Evolutionary conservation across 768 basidiomycete species (phyloP), one percentile per base, ranked within the genome.

Genomic region (Auriscalpium vulgare): DNA sequence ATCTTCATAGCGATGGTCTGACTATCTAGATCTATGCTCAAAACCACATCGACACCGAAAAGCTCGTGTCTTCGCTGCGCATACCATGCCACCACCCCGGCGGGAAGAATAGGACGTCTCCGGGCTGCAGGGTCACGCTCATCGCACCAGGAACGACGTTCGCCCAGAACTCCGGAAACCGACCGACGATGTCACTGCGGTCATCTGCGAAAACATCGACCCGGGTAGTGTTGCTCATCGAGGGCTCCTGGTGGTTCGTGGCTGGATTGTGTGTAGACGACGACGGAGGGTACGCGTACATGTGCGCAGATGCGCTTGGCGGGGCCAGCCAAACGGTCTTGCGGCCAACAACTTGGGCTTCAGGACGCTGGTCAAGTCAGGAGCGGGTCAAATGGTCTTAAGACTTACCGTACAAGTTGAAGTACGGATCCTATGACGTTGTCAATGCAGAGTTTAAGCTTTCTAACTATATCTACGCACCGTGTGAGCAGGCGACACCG

Each of bases 31-130:
- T 21, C 21, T 21, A 21, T 21, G 21, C 19, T 69, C 72, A 95
- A 69, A 91, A 95, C 91, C 91, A 94, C 79, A 92, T 87, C 36
- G 93, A 95, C 47, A 94, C 78, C 45, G 91, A 94, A 67, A 91
- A 86, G 71, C 91, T 92, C 40, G 76, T 82, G 21, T 80, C 79
- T 71, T 91, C 89, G 68, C 84, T 86, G 60, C 84, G 81, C 88
- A 92, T 89, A 16, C 86, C 87, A 69, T 95, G 92, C 92, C 92
- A 95, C 92, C 92, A 95, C 34, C 89, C 85, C 4, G 89, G 87
- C 17, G 95, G 95, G 61, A 97, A 85, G 66, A 89, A 88, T 47
- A 98, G 72, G 46, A 95, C 55, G 69, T 98, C 95, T 0, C 95
- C 95, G 1, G 93, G 85, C 53, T 77, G 72, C 1, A 98, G 74